Evolutionary conservation across 441 rosid species (phyloP), one percentile per base, ranked within the genome.

Genomic region (Erodium texanum): DNA sequence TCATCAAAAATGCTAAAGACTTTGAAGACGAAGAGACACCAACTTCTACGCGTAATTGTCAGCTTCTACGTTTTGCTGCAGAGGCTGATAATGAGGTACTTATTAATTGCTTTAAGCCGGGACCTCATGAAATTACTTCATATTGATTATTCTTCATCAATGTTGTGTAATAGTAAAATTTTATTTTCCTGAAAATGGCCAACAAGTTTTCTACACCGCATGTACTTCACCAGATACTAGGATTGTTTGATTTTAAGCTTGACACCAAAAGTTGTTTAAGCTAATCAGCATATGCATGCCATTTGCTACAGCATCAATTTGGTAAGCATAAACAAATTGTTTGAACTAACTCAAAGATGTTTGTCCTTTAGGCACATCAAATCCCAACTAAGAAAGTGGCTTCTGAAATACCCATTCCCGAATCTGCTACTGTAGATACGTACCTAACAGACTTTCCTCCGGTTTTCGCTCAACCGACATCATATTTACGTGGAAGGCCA

Each of bases 401-500:
- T 79, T 63, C 96, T 29, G 99, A 91, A 70, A 94, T 94, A 68
- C 97, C 97, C 20, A 94, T 93, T 20, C 99, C 99, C 52, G 86
- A 94, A 72, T 94, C 84, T 74, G 89, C 85, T 72, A 72, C 81
- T 64, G 99, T 94, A 61, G 97, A 94, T 79, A 87, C 99, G 0
- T 94, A 94, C 76, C 97, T 89, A 72, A 79, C 91, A 68, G 99
- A 94, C 63, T 94, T 91, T 77, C 80, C 86, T 0, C 82, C 84
- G 29, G 89, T 96, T 9, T 94, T 94, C 75, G 59, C 71, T 69
- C 99, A 89, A 68, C 92, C 98, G 23, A 80, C 85, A 66, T 89
- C 99, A 12, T 94, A 94, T 76, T 78, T 89, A 62, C 98, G 97
- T 52, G 97, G 94, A 5, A 82, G 98, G 75, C 98, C 98, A 92